phyloP scores from a whole-genome alignment of 2,329 filamentous ascomycete species.

The Diplodia mutila region DNA sequence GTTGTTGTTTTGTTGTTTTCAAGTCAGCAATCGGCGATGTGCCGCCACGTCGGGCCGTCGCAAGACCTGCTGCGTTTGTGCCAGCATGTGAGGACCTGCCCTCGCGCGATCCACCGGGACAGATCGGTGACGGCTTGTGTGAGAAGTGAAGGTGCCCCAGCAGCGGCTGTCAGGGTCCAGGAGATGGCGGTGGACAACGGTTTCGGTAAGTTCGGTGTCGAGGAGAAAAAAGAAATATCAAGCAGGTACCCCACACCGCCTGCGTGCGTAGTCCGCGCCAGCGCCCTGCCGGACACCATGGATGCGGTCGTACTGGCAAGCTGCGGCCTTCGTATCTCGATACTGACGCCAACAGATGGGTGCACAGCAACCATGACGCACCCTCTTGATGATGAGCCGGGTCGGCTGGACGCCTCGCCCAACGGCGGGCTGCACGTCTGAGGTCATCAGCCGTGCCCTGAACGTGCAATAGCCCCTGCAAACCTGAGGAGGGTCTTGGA shows the following conservation, averaged over 20 bases:
- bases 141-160: not conserved
- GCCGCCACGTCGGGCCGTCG: not conserved
- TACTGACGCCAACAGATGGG: too few species aligned
- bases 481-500: not conserved
- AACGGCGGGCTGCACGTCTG: slow-evolving; percentile 6
- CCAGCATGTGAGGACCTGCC: not conserved
- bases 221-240: slow-evolving; percentile 12
- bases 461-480: not conserved
- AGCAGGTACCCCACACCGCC: slow-evolving; percentile 1
- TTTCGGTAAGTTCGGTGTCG: slow-evolving; percentile 11
- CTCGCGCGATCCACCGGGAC: not conserved
- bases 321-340: too few species aligned
- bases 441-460: slow-evolving; percentile 1
- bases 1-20: not conserved
- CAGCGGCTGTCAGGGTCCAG: not conserved
- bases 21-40: slow-evolving; percentile 3
- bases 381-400: not conserved
- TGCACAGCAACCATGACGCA: slow-evolving; percentile 1
- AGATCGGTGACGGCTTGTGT: not conserved
- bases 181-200: not conserved
- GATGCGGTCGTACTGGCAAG: not conserved
- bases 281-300: not conserved
- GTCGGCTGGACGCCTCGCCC: not conserved
- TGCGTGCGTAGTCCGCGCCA: not conserved
- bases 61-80: not conserved